These are phyloP conservation scores for Citrus sinensis DNA, from an alignment of 345 rosid species.

Conservation along the genomic window DNA sequence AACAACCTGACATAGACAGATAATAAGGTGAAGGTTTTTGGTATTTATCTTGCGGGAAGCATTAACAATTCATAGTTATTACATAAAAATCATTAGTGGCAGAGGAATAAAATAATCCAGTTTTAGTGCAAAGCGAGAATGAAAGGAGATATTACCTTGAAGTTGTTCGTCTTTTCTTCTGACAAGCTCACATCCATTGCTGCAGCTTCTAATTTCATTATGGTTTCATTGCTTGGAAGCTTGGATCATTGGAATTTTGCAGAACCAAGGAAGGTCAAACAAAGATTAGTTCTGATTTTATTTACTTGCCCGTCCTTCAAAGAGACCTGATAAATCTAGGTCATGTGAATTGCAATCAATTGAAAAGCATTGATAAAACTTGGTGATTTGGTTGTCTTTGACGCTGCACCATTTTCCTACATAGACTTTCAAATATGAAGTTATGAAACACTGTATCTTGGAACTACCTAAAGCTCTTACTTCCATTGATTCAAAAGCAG, in stretches of 20 bases:
- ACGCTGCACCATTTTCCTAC: slow-evolving; percentile 53
- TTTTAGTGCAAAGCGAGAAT: slow-evolving; percentile 3
- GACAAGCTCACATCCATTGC: slow-evolving; percentile 61
- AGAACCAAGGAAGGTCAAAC: neutral
- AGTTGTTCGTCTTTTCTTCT: slow-evolving; percentile 51
- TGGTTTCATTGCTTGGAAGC: slow-evolving; percentile 61
- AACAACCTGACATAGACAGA: slow-evolving; percentile 46
- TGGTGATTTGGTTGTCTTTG: slow-evolving; percentile 43
- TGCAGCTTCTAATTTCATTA: slow-evolving; percentile 82
- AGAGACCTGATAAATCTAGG: slow-evolving; percentile 89
- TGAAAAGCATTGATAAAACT: slow-evolving; percentile 88
- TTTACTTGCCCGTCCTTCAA: slow-evolving; percentile 66
- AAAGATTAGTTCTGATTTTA: slow-evolving; percentile 1
- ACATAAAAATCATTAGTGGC: neutral
- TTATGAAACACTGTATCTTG: neutral
- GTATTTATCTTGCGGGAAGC: neutral
- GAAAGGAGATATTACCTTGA: slow-evolving; percentile 39
- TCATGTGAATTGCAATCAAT: slow-evolving; percentile 88
- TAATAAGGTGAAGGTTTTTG: slow-evolving; percentile 3
- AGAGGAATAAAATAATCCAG: neutral
- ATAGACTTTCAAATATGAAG: slow-evolving; percentile 13
- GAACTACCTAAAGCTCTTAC: slow-evolving; percentile 28
- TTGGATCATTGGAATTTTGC: slow-evolving; percentile 38
- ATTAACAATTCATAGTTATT: neutral
- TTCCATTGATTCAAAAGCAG: slow-evolving; percentile 58